Evolutionary conservation across 495 filamentous ascomycete species (phyloP), one percentile per base, ranked within the genome.

Genomic region (Aspergillus homomorphus): DNA sequence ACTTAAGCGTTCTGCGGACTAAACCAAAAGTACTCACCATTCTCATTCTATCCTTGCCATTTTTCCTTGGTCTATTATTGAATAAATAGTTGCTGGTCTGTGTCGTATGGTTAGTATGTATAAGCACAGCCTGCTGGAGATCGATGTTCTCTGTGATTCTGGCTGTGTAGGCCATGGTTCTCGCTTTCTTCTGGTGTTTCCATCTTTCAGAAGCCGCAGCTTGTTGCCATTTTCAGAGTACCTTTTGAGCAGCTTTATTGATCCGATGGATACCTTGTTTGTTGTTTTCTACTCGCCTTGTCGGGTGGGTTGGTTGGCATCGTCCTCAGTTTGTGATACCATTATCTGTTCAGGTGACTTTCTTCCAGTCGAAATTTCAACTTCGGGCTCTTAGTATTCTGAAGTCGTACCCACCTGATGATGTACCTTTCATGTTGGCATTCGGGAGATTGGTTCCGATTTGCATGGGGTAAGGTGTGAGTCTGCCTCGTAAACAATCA

Each of bases 1-100:
- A 66, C 66, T 70, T 60, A 63, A 69, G 66, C 63, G 60, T 65
- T 64, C 67, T 70, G 66, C 71, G 66, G 65, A 66, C 68, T 73
- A 71, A 74, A 71, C 62, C 71, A 76, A 77, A 78, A 75, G 72
- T 70, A 73, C 63, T 58, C 55, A 60, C 59, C 60, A 59, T 65
- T 65, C 54, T 51, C 57, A 48, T 53, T 68, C 64, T 66, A 61
- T 69, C 69, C 62, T 58, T 61, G 60, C 51, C 60, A 53, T 60
- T 60, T 54, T 55, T 55, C 57, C 65, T 64, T 71, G 66, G 63
- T 60, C 54, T 58, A 44, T 56, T 45, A 33, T 64, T 49, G 59
- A 59, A 62, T 67, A 66, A 62, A 61, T 66, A 59, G 51, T n/a
- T n/a, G n/a, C 68, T 69, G 62, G 54, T 62, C 64, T 64, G 54